A percentile compares a stretch with the other conserved stretches of the same genome.
Conservation (phyloP, 225 moss, liverwort and hornwort species). For the Asterella californica region DNA sequence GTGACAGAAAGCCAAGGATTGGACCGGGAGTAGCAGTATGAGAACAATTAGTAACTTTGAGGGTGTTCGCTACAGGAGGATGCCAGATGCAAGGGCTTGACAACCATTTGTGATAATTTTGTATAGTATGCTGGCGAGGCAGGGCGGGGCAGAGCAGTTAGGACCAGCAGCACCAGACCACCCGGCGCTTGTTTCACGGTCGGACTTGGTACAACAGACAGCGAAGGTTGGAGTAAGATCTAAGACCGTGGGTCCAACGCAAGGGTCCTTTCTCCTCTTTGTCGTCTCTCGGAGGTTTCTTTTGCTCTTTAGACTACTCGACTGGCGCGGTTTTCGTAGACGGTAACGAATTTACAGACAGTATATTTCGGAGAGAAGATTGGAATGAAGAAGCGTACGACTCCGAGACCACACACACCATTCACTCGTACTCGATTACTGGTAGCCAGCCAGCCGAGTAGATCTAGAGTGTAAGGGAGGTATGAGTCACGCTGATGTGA, state of each 20-base stretch:
- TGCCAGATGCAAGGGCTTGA: neutral
- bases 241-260: neutral
- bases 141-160: neutral
- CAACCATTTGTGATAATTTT: neutral
- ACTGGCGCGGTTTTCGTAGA: neutral
- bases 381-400: neutral
- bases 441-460: neutral
- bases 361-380: no score
- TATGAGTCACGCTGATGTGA: neutral
- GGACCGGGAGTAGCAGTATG: no score
- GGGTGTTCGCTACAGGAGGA: neutral
- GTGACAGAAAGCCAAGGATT: no score
- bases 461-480: neutral
- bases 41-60: no score
- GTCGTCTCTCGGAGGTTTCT: neutral
- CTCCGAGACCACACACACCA: neutral
- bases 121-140: neutral
- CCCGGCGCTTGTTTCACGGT: neutral
- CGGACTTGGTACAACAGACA: neutral
- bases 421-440: neutral
- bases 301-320: neutral
- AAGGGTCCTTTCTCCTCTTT: neutral
- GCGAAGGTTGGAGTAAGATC: neutral
- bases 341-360: neutral
- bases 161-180: neutral